Evolutionary conservation across 306 rosid genomes (phyloP).

Genomic region (Fagus crenata): DNA sequence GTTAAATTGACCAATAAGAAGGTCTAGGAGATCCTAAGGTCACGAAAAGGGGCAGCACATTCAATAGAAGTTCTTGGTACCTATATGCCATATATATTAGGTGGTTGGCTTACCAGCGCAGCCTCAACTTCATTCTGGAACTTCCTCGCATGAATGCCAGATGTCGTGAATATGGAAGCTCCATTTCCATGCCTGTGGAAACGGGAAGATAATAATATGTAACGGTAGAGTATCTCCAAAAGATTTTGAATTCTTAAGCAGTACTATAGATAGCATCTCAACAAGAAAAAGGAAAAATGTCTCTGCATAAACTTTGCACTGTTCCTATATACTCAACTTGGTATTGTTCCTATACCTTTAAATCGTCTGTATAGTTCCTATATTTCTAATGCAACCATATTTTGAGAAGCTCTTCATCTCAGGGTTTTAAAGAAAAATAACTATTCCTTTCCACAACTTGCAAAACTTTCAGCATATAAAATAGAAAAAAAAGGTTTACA

Average conservation of each 20-base stretch:
- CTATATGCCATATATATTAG: constrained; percentile 10
- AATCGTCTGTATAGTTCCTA: background rate
- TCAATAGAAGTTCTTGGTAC: constrained; percentile 14
- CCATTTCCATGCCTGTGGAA: constrained; percentile 46
- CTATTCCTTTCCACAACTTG: background rate
- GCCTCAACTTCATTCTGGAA: constrained; percentile 64
- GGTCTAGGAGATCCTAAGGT: constrained; percentile 4
- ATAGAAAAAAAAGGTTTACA: background rate
- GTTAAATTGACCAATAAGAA: background rate
- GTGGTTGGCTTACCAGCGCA: constrained; percentile 40
- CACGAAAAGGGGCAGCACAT: background rate
- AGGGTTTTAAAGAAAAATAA: background rate
- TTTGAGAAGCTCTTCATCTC: background rate
- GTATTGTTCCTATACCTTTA: background rate
- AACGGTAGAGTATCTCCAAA: constrained; percentile 1
- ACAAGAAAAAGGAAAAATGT: background rate
- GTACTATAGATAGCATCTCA: constrained; percentile 2
- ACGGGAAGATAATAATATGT: background rate
- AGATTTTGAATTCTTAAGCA: constrained; percentile 4
- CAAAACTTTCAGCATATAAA: background rate
- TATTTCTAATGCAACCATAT: background rate
- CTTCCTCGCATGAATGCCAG: constrained; percentile 54
- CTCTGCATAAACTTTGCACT: background rate
- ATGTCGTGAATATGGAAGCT: constrained; percentile 64
- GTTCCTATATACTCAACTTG: background rate